Evolutionary conservation across 148 eudicot genomes (phyloP), one percentile per base, ranked within the genome.

Genomic region (Rhododendron henanense): DNA sequence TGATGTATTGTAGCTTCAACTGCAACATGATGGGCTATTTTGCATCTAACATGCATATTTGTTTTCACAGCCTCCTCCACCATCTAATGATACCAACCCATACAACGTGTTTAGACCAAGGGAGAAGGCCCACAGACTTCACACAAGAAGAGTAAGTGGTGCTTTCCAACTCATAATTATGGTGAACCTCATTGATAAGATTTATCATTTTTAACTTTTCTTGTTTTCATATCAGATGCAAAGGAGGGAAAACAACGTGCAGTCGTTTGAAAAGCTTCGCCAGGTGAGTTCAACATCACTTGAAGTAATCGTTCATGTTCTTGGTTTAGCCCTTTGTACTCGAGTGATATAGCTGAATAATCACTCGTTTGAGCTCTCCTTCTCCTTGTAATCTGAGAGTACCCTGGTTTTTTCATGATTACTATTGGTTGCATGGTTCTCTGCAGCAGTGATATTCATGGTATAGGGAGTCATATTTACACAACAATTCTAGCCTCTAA

Each of bases 231-330:
- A 53, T 79, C 88, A 97, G 98, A 95, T 95, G 96, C 99, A 97
- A 90, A 91, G 99, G 92, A 93, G 99, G 92, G 99, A 96, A 89
- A 96, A 96, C 92, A 96, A 96, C 86, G 98, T 95, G 89, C 99
- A 96, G 86, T 96, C 99, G 10, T 96, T 96, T 88, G 99, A 96
- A 91, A 96, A 95, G 92, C 98, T 96, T 82, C 97, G 99, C 79
- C 99, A 95, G 94, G 99, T 94, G 86, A 91, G 81, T 31, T 50
- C 79, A 28, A 61, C 69, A 55, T 28, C 6, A 53, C 23, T 81
- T 50, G 82, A 35, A 81, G 69, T 10, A n/a, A 35, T 31, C 37
- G 15, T 33, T 55, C 44, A 11, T 15, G 79, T 55, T n/a, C 76
- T 53, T 85, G 31, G 50, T 48, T 18, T 48, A 15, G 53, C 35